Evolutionary conservation across 1,284 basidiomycete genomes (phyloP), one percentile per base, ranked within the genome.

Genomic region (Termitomyces sp.): DNA sequence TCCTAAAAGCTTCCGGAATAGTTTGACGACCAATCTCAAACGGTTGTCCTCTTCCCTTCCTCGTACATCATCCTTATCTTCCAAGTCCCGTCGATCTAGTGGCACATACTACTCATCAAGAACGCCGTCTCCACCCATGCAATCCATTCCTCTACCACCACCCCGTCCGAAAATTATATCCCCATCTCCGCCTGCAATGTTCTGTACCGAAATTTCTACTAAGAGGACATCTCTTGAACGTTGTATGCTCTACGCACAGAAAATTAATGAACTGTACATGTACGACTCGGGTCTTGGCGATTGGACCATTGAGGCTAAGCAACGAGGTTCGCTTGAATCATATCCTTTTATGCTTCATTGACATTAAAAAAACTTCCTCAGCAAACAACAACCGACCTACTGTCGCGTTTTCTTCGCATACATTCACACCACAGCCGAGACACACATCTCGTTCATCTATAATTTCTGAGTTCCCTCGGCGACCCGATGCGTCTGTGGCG

Each of bases 191-290:
- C 71, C 83, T 21, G 88, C 91, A 5, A 84, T 94, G 83, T 76
- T 81, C 58, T 90, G 80, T 62, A 75, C 78, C 19, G 89, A 94
- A 64, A 78, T 96, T 10, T 70, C 80, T 53, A 58, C 68, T 26
- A 77, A 81, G 68, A 82, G 79, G 63, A 85, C 77, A 30, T 64
- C 88, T 0, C 67, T 84, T 3, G 94, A 96, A 65, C 78, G 93
- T 39, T 90, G 89, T 47, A 68, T 76, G 30, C 82, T 83, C 44
- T 97, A 96, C 65, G 88, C 90, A 7, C 72, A 75, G 58, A 93
- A 92, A 70, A 90, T 95, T 61, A 92, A 92, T 64, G 91, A 94
- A 63, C 70, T 96, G 19, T 80, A 83, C 46, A 73, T 77, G 57
- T 84, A 84, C 61, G 90, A 94, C 65, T 88, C 86, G 63, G 92